phyloP scores from a whole-genome alignment of 1,284 basidiomycete species.

The Ganoderma resinaceum region DNA sequence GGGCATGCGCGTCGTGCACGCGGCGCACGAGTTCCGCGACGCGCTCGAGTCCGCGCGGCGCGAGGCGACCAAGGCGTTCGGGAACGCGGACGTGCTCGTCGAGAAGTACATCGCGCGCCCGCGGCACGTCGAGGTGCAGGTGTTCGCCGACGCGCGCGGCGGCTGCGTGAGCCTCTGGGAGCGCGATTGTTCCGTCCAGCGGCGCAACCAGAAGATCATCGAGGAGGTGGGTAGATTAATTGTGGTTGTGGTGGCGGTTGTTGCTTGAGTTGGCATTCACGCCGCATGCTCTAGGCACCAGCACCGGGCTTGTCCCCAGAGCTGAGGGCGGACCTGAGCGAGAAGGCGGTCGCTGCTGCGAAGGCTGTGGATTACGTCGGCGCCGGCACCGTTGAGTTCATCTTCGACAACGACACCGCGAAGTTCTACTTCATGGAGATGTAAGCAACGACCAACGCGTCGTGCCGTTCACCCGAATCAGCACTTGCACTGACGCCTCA shows the following conservation, averaged over 20 bases:
- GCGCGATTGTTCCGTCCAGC: constrained; percentile 93
- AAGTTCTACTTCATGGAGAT: constrained; percentile 96
- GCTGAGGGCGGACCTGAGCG: constrained; percentile 81
- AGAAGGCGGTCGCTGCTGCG: constrained; percentile 91
- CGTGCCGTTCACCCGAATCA: background rate
- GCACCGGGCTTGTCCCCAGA: constrained; percentile 85
- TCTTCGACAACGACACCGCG: constrained; percentile 88
- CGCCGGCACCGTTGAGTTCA: constrained; percentile 93
- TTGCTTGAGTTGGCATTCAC: background rate
- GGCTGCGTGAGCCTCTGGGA: constrained; percentile 91
- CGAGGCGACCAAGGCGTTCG: constrained; percentile 87
- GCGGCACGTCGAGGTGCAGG: constrained; percentile 89
- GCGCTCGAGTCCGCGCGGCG: constrained; percentile 86
- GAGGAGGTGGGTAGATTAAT: too few relatives aligned
- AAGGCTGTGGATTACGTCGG: constrained; percentile 91
- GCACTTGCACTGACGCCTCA: background rate
- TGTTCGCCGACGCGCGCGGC: constrained; percentile 84
- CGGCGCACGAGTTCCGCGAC: constrained; percentile 72
- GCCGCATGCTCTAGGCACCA: constrained; percentile 65
- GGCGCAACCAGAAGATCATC: constrained; percentile 95
- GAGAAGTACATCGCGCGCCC: constrained; percentile 89
- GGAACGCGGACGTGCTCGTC: constrained; percentile 85
- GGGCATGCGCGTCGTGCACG: constrained; percentile 91
- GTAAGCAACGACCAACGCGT: constrained; percentile 54
- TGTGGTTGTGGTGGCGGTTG: constrained; percentile 16